A percentile compares a stretch with the other conserved stretches of the same genome.
phyloP scores from a whole-genome alignment of 1,139 yeast genomes.

The Yamadazyma membranifaciens region DNA sequence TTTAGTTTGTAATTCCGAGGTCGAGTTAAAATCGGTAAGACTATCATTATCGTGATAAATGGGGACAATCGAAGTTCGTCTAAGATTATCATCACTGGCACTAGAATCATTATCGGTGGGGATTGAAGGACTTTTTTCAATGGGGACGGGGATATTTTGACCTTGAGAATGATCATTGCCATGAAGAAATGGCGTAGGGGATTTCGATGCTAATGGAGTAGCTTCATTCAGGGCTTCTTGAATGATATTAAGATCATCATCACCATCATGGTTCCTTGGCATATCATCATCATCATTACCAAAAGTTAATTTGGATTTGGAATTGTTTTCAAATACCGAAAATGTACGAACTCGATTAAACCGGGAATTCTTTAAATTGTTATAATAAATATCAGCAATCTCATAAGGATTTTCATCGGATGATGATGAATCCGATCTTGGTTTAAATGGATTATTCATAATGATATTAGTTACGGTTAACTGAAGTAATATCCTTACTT shows the following conservation, averaged over 20 bases:
- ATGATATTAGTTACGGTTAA: background rate
- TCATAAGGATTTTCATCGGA: conserved; percentile 62
- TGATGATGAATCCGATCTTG: conserved; percentile 21
- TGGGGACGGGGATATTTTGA: conserved; percentile 4
- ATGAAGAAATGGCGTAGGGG: conserved; percentile 4
- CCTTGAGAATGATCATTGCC: background rate
- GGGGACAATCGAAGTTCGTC: conserved; percentile 36
- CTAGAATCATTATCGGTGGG: conserved; percentile 1
- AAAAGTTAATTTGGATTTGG: conserved; percentile 8
- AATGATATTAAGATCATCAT: conserved; percentile 11
- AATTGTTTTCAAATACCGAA: conserved; percentile 36
- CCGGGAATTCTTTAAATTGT: conserved; percentile 28
- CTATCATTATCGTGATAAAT: conserved; percentile 22
- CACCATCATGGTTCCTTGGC: conserved; percentile 3
- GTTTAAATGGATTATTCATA: conserved; percentile 6
- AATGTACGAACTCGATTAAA: conserved; percentile 51
- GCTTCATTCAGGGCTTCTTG: conserved; percentile 13
- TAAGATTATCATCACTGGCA: conserved; percentile 1
- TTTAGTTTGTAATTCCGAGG: conserved; percentile 13
- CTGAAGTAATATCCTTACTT: background rate
- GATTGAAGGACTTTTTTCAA: background rate
- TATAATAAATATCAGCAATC: conserved; percentile 65
- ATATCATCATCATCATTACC: conserved; percentile 5
- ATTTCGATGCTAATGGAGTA: conserved; percentile 2
- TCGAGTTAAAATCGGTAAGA: conserved; percentile 10